phyloP scores from a whole-genome alignment of 306 rosid genomes.

The Quercus dentata region DNA sequence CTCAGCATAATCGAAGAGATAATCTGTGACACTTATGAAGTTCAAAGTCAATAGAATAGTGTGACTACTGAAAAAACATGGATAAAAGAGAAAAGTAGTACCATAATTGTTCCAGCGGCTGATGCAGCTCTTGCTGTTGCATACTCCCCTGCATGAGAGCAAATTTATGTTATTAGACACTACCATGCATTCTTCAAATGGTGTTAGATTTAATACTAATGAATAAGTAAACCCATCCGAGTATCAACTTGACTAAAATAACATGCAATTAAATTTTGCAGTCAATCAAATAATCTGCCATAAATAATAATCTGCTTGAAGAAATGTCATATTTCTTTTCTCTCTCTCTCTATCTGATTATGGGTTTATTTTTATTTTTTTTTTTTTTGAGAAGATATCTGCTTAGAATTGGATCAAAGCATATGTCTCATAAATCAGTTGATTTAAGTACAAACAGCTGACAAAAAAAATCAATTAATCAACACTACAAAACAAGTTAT shows the following conservation, averaged over 20 bases:
- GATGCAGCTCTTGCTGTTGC: conserved; percentile 92
- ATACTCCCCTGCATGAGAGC: conserved; percentile 60
- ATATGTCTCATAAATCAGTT: background rate
- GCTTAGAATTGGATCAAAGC: background rate
- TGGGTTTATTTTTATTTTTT: no score
- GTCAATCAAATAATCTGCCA: background rate
- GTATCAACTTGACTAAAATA: background rate
- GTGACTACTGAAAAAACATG: background rate
- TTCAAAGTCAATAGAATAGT: background rate
- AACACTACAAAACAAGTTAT: background rate
- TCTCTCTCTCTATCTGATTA: no score
- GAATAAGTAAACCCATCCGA: background rate
- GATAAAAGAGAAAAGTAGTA: conserved; percentile 26
- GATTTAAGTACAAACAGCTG: background rate
- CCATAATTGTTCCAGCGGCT: conserved; percentile 86
- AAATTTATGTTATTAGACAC: conserved; percentile 13
- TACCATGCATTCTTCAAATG: background rate
- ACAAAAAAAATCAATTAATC: background rate
- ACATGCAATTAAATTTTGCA: background rate
- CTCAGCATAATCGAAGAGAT: background rate
- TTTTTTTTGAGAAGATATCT: no score
- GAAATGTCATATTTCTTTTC: background rate
- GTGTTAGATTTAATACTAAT: background rate
- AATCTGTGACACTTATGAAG: background rate
- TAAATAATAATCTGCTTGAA: background rate